Evolutionary conservation across 768 basidiomycete genomes (phyloP), one percentile per base, ranked within the genome.

Genomic region (Solioccasus polychromus): DNA sequence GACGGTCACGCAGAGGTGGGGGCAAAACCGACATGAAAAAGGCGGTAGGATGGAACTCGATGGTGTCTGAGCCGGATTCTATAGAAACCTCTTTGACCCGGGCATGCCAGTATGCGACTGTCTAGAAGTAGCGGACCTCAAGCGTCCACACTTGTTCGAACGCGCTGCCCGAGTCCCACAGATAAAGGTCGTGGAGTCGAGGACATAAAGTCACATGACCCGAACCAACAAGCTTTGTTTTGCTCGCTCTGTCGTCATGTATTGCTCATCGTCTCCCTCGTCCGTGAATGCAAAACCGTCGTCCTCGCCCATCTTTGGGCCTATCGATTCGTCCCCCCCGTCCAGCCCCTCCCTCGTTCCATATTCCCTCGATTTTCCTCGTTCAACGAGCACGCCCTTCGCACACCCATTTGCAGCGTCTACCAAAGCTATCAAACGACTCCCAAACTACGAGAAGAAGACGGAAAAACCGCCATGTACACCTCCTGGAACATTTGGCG

Each of bases 381-480:
- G 50, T 14, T 40, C 54, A 2, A 24, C 38, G n/a, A 44, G 39
- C 29, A 20, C 12, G 12, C 34, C 48, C 6, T 48, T 61, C 20
- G 45, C 51, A 48, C 62, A 85, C 53, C 83, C 82, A 0, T 78
- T 82, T 42, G 79, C 85, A 11, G 84, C 74, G 0, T 80, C 82
- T 1, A 73, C 75, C 4, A 78, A 77, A 44, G 71, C 74, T 3
- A 66, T 54, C 23, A 71, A 70, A 54, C 55, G 55, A 5, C 74
- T 68, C 22, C 73, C 73, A 3, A 55, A 69, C 11, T 76, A 78
- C 37, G 77, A 81, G 56, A 72, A 69, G 56, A 66, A 59, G 55
- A 26, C 14, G 23, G 45, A 47, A 30, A 47, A 53, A 19, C 57
- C 50, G 17, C 61, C 50, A 18, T 49, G 44, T 22, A 55, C 63